Conservation (phyloP, 148 eudicot species). For the Vaccinium macrocarpon region DNA sequence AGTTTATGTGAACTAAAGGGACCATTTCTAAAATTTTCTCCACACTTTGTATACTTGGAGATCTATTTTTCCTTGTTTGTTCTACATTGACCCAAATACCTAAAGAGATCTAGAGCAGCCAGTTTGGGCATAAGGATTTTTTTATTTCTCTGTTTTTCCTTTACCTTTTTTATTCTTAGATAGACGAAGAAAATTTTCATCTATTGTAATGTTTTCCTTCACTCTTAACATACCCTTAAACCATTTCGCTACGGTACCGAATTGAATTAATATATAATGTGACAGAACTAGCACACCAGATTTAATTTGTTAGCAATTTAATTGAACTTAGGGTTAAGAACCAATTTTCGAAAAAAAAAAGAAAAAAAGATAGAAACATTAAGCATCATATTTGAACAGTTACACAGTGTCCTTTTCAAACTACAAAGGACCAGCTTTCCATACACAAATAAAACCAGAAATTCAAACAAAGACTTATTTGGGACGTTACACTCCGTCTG, state of each 20-base stretch:
- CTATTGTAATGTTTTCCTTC: no score
- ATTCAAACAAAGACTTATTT: neutral
- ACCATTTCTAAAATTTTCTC: no score
- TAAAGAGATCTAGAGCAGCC: neutral
- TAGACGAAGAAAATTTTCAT: no score
- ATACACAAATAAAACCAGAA: neutral
- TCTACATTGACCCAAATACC: neutral
- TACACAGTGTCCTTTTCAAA: neutral
- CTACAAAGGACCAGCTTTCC: neutral
- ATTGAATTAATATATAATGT: neutral
- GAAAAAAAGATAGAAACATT: neutral
- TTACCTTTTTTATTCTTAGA: neutral
- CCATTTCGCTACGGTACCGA: no score
- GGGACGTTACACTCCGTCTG: slow-evolving; percentile 6
- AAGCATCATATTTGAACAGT: neutral
- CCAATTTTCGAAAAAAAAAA: neutral
- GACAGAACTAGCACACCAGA: neutral
- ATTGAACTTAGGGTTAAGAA: neutral
- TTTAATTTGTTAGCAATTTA: neutral
- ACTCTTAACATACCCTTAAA: no score
- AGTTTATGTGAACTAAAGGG: no score
- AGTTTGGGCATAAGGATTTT: neutral
- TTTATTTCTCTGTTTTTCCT: neutral
- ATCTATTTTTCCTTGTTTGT: no score
- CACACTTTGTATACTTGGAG: no score